A percentile compares a stretch with the other conserved stretches of the same genome.
phyloP scores from a whole-genome alignment of 164 flowering plant species.

The Kingdonia uniflora region DNA sequence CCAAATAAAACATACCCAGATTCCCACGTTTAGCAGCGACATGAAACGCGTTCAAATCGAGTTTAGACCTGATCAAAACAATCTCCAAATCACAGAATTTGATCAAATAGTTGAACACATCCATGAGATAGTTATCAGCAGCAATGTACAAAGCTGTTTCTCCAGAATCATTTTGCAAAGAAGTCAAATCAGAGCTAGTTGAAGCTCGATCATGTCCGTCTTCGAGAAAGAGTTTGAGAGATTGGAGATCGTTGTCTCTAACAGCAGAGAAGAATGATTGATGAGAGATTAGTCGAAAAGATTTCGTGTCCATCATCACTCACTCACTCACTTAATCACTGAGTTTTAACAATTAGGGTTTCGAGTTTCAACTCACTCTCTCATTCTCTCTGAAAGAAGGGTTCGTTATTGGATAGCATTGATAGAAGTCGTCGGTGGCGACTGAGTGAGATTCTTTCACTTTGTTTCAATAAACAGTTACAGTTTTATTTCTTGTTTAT shows the following conservation, averaged over 20 bases:
- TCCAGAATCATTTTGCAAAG: conserved; percentile 59
- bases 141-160: conserved; percentile 76
- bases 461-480: too few species aligned
- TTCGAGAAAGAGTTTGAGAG: conserved; percentile 23
- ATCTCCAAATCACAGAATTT: conserved; percentile 38
- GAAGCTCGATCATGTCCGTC: conserved; percentile 15
- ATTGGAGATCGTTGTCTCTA: conserved; percentile 50
- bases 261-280: conserved; percentile 65
- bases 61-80: conserved; percentile 53
- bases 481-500: too few species aligned
- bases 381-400: too few species aligned
- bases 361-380: too few species aligned
- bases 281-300: conserved; percentile 49
- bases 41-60: conserved; percentile 65
- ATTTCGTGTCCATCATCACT: neutral
- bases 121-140: conserved; percentile 50
- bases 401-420: too few species aligned
- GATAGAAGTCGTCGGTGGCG: too few species aligned
- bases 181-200: conserved; percentile 35
- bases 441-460: too few species aligned
- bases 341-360: too few species aligned
- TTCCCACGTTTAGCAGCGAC: conserved; percentile 82
- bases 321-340: too few species aligned
- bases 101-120: conserved; percentile 49
- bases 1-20: conserved; percentile 31